Evolutionary conservation across 2,329 filamentous ascomycete species (phyloP).

Genomic region (Ascochyta pisi): DNA sequence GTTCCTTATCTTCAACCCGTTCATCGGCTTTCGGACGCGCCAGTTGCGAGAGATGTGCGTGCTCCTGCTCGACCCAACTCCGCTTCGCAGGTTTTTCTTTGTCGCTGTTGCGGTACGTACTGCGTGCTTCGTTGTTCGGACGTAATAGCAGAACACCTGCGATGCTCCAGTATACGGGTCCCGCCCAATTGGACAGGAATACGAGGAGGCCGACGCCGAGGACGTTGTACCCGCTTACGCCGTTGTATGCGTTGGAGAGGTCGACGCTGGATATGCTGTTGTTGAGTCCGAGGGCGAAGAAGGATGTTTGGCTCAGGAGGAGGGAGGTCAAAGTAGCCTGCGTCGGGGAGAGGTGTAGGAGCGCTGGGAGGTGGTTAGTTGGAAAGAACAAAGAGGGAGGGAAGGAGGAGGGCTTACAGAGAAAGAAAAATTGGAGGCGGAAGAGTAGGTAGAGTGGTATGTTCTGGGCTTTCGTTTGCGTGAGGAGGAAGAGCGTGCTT

Average conservation of each 20-base stretch:
- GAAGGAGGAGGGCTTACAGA: conserved; percentile 46
- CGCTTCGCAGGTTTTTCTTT: conserved; percentile 24
- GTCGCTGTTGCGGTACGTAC: background rate
- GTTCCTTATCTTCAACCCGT: conserved; percentile 15
- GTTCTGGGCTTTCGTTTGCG: conserved; percentile 84
- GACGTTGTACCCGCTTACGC: conserved; percentile 80
- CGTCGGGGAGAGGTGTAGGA: conserved; percentile 56
- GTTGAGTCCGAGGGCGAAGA: conserved; percentile 89
- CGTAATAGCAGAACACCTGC: conserved; percentile 62
- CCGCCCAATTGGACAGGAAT: conserved; percentile 90
- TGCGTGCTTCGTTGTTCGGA: no score
- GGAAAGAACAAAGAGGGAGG: no score
- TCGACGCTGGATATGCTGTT: conserved; percentile 98
- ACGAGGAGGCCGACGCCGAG: conserved; percentile 81
- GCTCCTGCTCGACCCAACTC: conserved; percentile 42
- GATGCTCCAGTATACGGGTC: conserved; percentile 85
- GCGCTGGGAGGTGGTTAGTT: conserved; percentile 25
- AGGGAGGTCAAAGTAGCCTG: conserved; percentile 73
- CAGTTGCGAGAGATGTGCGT: conserved; percentile 32
- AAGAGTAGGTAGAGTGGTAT: conserved; percentile 84
- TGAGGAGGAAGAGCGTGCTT: conserved; percentile 79
- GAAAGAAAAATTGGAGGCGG: conserved; percentile 65
- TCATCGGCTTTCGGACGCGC: conserved; percentile 24
- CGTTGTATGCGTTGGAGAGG: conserved; percentile 93
- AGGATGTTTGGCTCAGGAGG: conserved; percentile 80